Base-by-base conservation (phyloP, 805 yeast genomes). In the Yarrowia sp. region DNA sequence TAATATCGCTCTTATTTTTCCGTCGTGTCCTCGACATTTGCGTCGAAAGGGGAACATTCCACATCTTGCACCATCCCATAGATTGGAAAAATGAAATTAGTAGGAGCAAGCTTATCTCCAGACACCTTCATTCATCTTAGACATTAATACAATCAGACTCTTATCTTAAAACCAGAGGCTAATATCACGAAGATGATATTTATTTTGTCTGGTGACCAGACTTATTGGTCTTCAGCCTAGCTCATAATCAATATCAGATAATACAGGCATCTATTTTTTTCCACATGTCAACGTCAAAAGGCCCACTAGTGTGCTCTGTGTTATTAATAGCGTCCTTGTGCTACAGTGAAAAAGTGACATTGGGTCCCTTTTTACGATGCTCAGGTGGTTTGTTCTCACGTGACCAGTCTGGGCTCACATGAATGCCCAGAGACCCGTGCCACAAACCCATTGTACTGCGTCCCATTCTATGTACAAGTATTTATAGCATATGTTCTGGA, bases 41-140 rank as follows among this genome's bases (percentile, higher is more conserved):
- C 53, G 40, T 32, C 14, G 53, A 49, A 15, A 49, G 53, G 53
- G 53, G 53, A 19, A 8, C 19, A 15, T n/a, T 32, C 53, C 36
- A 15, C 32, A 26, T 26, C 32, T 26, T 9, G 36, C 5, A 49
- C 3, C 8, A 32, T 26, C 32, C 10, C 16, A 32, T 3, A 5
- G 12, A n/a, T 50, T 50, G 16, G 40, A n/a, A 16, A 35, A 35
- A 26, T n/a, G 41, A 9, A 8, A 36, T 35, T 35, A 50, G 22
- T 10, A 7, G 56, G 26, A 15, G 32, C 40, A 11, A 52, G 58
- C 32, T 16, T 52, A 52, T 52, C 58, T 52, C 32, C 32, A 26
- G 32, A 26, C 32, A 26, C 32, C 32, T 7, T 11, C 8, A n/a
- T 7, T 5, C 58, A 52, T 11, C 43, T 49, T n/a, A 15, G 16